Evolutionary conservation across 2,329 filamentous ascomycete genomes (phyloP), one percentile per base, ranked within the genome.

Genomic region (Aspergillus latus): DNA sequence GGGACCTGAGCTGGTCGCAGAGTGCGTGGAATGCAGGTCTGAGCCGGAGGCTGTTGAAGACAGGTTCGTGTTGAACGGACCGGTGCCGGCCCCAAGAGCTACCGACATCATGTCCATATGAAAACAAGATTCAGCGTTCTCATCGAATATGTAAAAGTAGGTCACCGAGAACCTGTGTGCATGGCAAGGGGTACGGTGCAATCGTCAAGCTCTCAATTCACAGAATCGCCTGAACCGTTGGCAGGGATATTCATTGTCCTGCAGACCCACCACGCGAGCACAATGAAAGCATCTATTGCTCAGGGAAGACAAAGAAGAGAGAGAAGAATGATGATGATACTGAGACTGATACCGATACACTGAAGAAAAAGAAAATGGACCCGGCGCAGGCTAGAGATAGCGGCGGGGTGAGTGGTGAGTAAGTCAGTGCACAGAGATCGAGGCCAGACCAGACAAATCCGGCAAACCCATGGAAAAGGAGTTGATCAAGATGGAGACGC

Each of bases 11-110:
- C 69, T 66, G 53, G 69, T 59, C 47, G 65, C 68, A 48, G 70
- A 72, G 60, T 71, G 68, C 44, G 65, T 69, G 49, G 70, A 72
- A 61, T 72, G 68, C 29, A 69, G 52, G 57, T 72, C 70, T 55
- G 69, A 70, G 49, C 67, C 68, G 43, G 70, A 70, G 51, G 67
- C 61, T 49, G 64, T 59, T 54, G 65, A 63, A 40, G 58, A 59
- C 40, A 52, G 2, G 39, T 39, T 36, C 42, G 52, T n/a, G 28
- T 57, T 52, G 47, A 71, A 69, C 13, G 66, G 62, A 30, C 62
- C 60, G 15, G 62, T 61, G n/a, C 66, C 65, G 30, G 62, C 60
- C 16, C 66, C 65, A 36, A 52, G 50, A 29, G 50, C 32, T 56
- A 62, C 49, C 52, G 68, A 64, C 66, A 71, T 70, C 54, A 65